Base-by-base conservation (phyloP, 2,329 filamentous ascomycete species). In the Microcyclospora tardicrescens region DNA sequence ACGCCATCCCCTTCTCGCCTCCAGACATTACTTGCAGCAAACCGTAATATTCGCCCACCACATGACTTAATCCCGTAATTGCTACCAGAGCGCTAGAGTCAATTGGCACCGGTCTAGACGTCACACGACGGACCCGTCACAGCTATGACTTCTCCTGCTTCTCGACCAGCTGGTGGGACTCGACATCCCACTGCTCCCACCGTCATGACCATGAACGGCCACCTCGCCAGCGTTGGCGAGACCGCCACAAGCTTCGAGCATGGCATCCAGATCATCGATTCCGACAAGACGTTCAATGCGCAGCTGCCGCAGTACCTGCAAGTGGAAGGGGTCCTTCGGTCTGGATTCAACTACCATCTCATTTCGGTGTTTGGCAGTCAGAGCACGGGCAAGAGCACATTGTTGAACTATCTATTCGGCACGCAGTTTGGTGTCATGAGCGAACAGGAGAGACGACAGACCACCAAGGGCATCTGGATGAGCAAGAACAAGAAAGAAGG, bases 391-490 rank as follows among this genome's bases (percentile, higher is more conserved):
- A 98, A 98, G 68, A 96, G 91, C 34, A 98, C 91, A 5, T 73
- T 98, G 34, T 77, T 98, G 48, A 98, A 98, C 68, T 73, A 89
- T 63, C 78, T 98, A 41, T 98, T 98, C 60, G 84, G 85, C 46
- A 98, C 91, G 50, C 74, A 87, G 41, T 98, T 98, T 67, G 89
- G 85, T 51, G 89, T 98, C 59, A 98, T 98, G 91, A 84, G 85
- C 53, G 91, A 98, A 71, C 73, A 78, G 45, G 86, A 95, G 62
- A 77, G 91, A 48, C 79, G 86, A 45, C 91, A 98, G 71, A 98
- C 91, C 0, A 98, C 91, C 33, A 98, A 96, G 69, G 91, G 91
- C 58, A 98, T 98, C 60, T 98, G 91, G 91, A 81, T 98, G 81
- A 93, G 87, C 48, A 93, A 94, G 69, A 96, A 96, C 65, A 94